Percentiles rank a stretch among this genome's conserved stretches.
Evolutionary conservation across 176 grass and related monocot species (phyloP).

Genomic region (Oryza punctata): DNA sequence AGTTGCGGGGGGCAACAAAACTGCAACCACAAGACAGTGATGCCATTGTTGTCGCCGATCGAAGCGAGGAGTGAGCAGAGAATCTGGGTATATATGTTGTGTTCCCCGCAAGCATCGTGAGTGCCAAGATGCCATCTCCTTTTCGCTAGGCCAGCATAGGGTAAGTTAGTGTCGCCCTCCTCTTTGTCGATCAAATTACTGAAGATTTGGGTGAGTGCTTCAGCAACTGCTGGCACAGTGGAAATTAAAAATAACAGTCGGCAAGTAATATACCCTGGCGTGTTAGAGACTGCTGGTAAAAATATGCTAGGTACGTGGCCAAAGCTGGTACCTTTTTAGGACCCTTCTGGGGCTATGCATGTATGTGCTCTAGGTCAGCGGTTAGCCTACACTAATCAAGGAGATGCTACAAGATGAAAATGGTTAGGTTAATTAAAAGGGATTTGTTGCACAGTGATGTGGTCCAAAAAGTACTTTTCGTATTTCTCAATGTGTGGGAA

Average conservation of each 20-base stretch:
- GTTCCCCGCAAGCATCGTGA: constrained; percentile 49
- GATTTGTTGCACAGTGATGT: constrained; percentile 12
- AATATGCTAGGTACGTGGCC: constrained; percentile 3
- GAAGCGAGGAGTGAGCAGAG: constrained; percentile 19
- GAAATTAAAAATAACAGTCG: background rate
- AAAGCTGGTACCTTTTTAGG: background rate
- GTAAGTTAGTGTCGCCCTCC: constrained; percentile 32
- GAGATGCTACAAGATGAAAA: constrained; percentile 20
- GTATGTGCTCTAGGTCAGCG: background rate
- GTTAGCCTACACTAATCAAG: constrained; percentile 16
- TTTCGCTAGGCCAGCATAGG: constrained; percentile 32
- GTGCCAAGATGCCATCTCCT: constrained; percentile 43
- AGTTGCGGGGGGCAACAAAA: constrained; percentile 1
- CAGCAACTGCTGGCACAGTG: constrained; percentile 14
- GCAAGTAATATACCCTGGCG: background rate
- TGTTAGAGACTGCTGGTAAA: background rate
- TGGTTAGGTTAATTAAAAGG: constrained; percentile 22
- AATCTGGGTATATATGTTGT: constrained; percentile 49
- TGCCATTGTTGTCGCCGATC: constrained; percentile 29
- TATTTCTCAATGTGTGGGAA: background rate
- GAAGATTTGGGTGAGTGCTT: background rate
- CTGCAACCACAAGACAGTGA: constrained; percentile 32
- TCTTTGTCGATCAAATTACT: constrained; percentile 19
- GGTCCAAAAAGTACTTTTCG: constrained; percentile 28
- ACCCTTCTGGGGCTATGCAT: background rate